Conservation (phyloP, 768 basidiomycete genomes). For the Lentinula sp. region DNA sequence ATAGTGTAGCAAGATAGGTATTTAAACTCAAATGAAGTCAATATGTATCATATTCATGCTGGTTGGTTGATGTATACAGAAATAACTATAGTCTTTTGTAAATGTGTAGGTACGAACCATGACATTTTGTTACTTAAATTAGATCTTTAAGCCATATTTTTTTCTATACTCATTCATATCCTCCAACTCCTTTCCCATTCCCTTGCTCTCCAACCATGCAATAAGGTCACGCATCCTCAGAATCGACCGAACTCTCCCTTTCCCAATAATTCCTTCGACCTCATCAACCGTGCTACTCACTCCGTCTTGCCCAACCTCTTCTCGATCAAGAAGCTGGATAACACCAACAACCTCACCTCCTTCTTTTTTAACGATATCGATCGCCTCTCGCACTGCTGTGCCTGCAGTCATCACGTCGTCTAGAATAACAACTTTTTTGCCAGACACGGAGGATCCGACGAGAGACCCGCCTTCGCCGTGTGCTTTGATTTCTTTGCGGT, state of each 20-base stretch:
- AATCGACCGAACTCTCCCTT: slow-evolving; percentile 67
- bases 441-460: slow-evolving; percentile 81
- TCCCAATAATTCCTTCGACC: slow-evolving; percentile 68
- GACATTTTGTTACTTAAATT: background rate
- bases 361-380: slow-evolving; percentile 59
- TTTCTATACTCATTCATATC: slow-evolving; percentile 76
- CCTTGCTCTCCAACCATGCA: slow-evolving; percentile 70
- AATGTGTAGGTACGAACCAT: too few species aligned
- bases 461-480: slow-evolving; percentile 94
- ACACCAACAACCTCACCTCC: slow-evolving; percentile 88
- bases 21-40: too few species aligned
- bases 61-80: too few species aligned
- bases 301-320: slow-evolving; percentile 75
- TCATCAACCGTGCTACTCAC: slow-evolving; percentile 74
- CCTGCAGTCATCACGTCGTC: slow-evolving; percentile 97
- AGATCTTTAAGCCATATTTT: slow-evolving; percentile 58
- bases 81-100: too few species aligned
- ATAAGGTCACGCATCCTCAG: slow-evolving; percentile 84
- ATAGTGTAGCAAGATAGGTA: background rate
- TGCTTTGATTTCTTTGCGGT: slow-evolving; percentile 92
- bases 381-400: slow-evolving; percentile 81
- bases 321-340: slow-evolving; percentile 78
- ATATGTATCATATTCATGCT: too few species aligned
- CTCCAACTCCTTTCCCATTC: slow-evolving; percentile 54
- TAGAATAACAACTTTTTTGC: slow-evolving; percentile 78